Base-by-base conservation (phyloP, 2,329 filamentous ascomycete species). In the Thielaviopsis euricoi region DNA sequence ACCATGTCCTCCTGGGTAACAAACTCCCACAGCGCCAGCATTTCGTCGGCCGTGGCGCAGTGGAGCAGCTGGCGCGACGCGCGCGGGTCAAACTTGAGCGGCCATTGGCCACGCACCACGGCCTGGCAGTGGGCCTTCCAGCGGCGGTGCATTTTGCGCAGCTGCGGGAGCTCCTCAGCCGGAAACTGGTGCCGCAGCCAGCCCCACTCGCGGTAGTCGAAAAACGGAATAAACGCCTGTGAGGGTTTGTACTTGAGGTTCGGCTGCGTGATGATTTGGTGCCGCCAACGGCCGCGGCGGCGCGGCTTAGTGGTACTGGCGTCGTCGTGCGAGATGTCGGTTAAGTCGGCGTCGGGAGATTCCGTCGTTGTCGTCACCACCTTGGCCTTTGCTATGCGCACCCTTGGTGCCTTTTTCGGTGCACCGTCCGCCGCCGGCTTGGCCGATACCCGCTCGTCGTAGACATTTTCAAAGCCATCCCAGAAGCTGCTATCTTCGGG, bases 21-120 rank as follows among this genome's bases (percentile, higher is more conserved):
- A 21, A 19, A 46, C 13, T 64, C 57, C 70, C 73, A 74, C 0
- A 65, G 65, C 12, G 60, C 62, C 22, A 62, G 64, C 67, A 75
- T 71, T 6, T 61, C 61, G 0, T 66, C 62, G 10, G 65, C 50
- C 33, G 49, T 49, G n/a, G 13, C 19, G 25, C 57, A 61, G 13
- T 37, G 26, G 7, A 26, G 15, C 22, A 59, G 33, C 19, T 25
- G 15, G 5, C 22, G 22, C 17, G 53, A 46, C 12, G 19, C 21
- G 21, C 37, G 17, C 15, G 51, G 33, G 6, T 48, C 37, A 48
- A 56, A 58, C 37, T 56, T 57, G 26, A 19, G 19, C 29, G 37
- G 19, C 53, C 54, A 53, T 6, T 51, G n/a, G 33, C 52, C 26
- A 13, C 17, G 10, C 17, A 40, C n/a, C 51, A 61, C 53, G 10